phyloP scores from a whole-genome alignment of 139 green algal species.

The Chlorella sp. region DNA sequence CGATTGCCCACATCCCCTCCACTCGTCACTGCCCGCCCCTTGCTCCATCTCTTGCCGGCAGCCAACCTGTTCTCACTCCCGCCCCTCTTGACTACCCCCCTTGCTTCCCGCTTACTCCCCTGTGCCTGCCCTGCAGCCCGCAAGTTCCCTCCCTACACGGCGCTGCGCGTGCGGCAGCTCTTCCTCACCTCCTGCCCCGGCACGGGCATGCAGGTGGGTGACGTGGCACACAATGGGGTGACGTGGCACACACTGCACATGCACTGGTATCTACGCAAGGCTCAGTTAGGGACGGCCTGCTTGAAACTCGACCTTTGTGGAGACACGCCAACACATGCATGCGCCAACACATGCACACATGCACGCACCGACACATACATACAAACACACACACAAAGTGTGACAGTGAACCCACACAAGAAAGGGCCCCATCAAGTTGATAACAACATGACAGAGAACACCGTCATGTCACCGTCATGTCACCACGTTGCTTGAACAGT shows the following conservation, averaged over 20 bases:
- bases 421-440: not conserved
- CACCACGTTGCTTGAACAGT: too few species aligned
- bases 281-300: too few species aligned
- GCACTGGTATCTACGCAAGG: too few species aligned
- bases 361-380: too few species aligned
- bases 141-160: slow-evolving; percentile 27
- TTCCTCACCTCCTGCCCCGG: slow-evolving; percentile 22
- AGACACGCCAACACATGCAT: too few species aligned
- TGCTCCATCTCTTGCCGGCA: not conserved
- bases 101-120: not conserved
- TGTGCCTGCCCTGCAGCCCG: slow-evolving; percentile 14
- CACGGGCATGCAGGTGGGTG: slow-evolving; percentile 1
- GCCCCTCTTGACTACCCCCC: not conserved
- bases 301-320: too few species aligned
- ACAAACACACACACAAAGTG: too few species aligned
- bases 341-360: too few species aligned
- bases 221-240: too few species aligned
- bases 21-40: not conserved
- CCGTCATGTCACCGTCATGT: too few species aligned
- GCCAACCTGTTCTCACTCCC: not conserved
- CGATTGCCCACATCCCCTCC: not conserved
- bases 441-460: not conserved
- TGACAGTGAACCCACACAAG: too few species aligned
- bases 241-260: too few species aligned
- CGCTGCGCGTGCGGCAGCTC: slow-evolving; percentile 19